phyloP scores from a whole-genome alignment of 345 rosid genomes.

The Hibiscus syriacus region DNA sequence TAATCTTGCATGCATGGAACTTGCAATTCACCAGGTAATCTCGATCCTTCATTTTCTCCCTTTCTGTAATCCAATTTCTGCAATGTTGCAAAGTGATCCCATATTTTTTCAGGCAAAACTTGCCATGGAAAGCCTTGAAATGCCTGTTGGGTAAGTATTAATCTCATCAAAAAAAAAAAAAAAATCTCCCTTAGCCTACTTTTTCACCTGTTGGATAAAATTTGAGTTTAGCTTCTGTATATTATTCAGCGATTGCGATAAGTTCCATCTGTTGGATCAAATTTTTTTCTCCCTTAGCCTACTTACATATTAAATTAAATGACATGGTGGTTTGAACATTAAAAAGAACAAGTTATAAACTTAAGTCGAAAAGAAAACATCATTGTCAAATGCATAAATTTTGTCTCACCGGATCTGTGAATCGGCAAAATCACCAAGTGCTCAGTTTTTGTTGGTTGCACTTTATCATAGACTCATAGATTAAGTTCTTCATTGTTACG shows the following conservation, averaged over 20 bases:
- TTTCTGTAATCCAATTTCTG: not conserved
- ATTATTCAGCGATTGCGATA: too few species aligned
- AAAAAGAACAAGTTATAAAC: not conserved
- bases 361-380: not conserved
- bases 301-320: not conserved
- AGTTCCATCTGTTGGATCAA: too few species aligned
- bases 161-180: too few species aligned
- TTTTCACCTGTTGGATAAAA: not conserved
- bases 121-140: conserved; percentile 73
- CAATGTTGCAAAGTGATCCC: not conserved
- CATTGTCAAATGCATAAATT: not conserved
- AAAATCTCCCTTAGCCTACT: not conserved
- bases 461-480: not conserved
- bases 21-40: conserved; percentile 50
- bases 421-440: not conserved
- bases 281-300: too few species aligned
- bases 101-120: conserved; percentile 48
- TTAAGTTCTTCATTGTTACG: not conserved
- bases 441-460: not conserved
- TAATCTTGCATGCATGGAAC: conserved; percentile 37
- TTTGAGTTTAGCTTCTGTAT: not conserved
- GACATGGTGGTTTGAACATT: not conserved
- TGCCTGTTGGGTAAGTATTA: conserved; percentile 62
- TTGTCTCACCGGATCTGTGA: not conserved
- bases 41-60: not conserved